Evolutionary conservation across 257 asterid species (phyloP), one percentile per base, ranked within the genome.

Genomic region (Solanum peruvianum): DNA sequence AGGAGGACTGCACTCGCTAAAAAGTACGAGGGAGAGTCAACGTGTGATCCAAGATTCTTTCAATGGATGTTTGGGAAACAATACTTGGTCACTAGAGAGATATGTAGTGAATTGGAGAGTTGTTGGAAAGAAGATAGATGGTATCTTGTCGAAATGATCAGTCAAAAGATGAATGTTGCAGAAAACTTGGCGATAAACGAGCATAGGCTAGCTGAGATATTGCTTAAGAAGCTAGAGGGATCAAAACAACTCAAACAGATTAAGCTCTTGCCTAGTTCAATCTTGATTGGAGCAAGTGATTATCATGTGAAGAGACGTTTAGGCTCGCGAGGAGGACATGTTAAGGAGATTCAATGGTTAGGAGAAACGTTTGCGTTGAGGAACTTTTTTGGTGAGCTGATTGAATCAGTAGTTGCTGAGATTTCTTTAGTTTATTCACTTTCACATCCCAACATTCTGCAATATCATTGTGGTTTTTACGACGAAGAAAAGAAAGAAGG

Each of bases 321-420:
- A 62, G 98, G 93, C 33, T 49, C 92, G 1, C 93, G 95, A 6
- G 91, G 91, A 11, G 95, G 96, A 23, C 95, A 92, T 60, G 89
- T 92, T 5, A 96, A 95, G 90, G 99, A 96, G 91, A 92, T 96
- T 33, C 92, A 93, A n/a, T 96, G 99, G 99, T 72, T 95, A 92
- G 98, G 98, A 25, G 98, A 96, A 86, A 93, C 85, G 85, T 93
- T 94, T 76, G 98, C 94, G 23, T 47, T 94, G 88, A 94, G 94
- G 92, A 91, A 92, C 0, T 96, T 94, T 33, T 93, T 87, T 77
- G 98, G 97, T 11, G 97, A 93, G 27, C 45, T 81, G 41, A 89
- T 93, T 39, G 92, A 89, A 44, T 94, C 96, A 21, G 16, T 94
- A n/a, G 60, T 70, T 29, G 73, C 88, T 7, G 97, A 94, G 87